phyloP scores from a whole-genome alignment of 164 flowering plant species.

The Vitis amurensis region DNA sequence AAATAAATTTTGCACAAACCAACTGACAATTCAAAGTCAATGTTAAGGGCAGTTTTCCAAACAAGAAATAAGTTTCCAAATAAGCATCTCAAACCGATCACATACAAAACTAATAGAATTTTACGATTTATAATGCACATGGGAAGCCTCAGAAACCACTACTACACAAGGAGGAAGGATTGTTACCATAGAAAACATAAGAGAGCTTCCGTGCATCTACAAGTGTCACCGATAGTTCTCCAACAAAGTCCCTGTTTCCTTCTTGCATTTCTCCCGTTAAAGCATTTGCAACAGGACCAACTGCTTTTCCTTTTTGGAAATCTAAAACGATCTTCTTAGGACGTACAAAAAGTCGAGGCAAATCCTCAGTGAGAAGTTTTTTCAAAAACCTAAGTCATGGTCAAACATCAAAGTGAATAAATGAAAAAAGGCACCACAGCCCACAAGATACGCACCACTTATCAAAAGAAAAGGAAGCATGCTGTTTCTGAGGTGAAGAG shows the following conservation, averaged over 20 bases:
- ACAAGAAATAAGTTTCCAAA: background rate
- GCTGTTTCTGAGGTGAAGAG: no score
- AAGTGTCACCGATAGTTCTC: conserved; percentile 93
- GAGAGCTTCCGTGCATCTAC: conserved; percentile 88
- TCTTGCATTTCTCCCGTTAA: conserved; percentile 70
- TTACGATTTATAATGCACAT: background rate
- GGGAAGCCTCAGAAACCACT: background rate
- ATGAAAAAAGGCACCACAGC: background rate
- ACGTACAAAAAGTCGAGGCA: conserved; percentile 91
- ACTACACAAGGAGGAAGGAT: background rate
- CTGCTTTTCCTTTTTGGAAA: conserved; percentile 86
- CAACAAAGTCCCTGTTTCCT: conserved; percentile 82
- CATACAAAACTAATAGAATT: background rate
- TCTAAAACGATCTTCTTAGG: conserved; percentile 93
- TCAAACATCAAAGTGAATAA: background rate
- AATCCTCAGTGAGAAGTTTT: conserved; percentile 94
- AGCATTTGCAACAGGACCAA: conserved; percentile 71
- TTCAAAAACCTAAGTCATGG: conserved; percentile 73
- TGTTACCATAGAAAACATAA: conserved; percentile 70
- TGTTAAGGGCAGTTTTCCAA: background rate
- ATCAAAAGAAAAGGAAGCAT: no score
- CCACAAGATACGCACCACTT: background rate
- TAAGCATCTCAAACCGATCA: background rate
- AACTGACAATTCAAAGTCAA: background rate
- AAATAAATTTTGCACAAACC: background rate